phyloP scores from a whole-genome alignment of 2,329 filamentous ascomycete species.

The Fusarium oxysporum region DNA sequence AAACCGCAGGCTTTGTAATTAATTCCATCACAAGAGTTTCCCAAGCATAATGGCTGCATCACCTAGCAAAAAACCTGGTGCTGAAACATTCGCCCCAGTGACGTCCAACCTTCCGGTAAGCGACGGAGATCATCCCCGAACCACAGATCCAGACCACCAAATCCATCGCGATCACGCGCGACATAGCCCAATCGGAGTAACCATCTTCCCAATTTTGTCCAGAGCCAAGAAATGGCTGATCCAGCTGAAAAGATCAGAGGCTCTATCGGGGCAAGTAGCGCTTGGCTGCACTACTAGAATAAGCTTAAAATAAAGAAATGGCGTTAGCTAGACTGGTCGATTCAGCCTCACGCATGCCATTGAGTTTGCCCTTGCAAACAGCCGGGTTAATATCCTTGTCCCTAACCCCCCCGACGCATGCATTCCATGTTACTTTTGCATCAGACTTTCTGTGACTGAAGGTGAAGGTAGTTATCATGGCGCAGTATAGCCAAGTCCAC shows the following conservation, averaged over 20 bases:
- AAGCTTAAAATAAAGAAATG: conserved; percentile 10
- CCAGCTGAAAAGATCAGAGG: background rate
- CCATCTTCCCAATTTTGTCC: background rate
- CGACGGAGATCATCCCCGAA: background rate
- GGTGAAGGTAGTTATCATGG: background rate
- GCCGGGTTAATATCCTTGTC: background rate
- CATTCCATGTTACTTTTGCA: accelerated
- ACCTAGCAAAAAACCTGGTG: background rate
- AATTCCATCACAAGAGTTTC: background rate
- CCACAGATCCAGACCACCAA: background rate
- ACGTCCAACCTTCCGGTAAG: background rate
- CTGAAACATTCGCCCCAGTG: background rate
- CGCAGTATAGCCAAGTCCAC: background rate
- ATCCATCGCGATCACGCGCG: background rate
- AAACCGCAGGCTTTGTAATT: background rate
- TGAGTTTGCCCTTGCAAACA: background rate
- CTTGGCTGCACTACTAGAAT: background rate
- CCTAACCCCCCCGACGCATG: accelerated
- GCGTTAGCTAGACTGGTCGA: background rate
- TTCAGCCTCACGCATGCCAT: background rate
- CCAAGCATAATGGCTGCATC: too few species aligned
- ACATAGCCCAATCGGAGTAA: background rate
- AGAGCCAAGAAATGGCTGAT: background rate
- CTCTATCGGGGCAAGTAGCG: background rate
- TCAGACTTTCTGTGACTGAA: too few species aligned